Percentiles rank a stretch among this genome's conserved stretches.
Conservation (phyloP, 768 basidiomycete genomes). For the Pisolithus orientalis region DNA sequence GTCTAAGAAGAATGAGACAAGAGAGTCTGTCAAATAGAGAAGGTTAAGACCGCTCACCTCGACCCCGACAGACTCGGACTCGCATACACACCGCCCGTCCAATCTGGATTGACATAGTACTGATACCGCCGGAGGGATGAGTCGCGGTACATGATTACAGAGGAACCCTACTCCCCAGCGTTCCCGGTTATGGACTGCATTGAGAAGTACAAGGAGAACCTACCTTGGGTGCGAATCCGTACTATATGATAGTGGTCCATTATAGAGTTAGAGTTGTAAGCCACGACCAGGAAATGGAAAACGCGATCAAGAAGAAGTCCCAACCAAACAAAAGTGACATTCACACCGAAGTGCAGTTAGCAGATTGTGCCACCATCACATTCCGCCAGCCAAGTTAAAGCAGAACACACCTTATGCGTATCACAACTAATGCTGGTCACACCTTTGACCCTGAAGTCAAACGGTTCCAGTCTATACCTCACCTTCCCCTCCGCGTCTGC, state of each 20-base stretch:
- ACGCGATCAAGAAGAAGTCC: neutral
- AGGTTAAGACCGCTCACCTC: conserved; percentile 45
- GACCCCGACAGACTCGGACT: conserved; percentile 89
- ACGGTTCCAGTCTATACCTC: conserved; percentile 53
- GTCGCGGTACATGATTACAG: conserved; percentile 91
- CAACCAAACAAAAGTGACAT: no score
- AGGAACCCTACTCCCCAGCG: conserved; percentile 55
- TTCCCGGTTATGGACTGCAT: neutral
- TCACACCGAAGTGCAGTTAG: neutral
- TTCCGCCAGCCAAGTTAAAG: neutral
- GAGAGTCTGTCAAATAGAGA: neutral
- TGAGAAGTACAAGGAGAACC: conserved; percentile 1
- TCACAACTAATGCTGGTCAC: conserved; percentile 96
- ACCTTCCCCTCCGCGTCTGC: conserved; percentile 30
- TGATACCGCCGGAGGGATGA: conserved; percentile 72
- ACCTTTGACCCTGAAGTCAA: conserved; percentile 87
- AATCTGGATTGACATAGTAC: conserved; percentile 79
- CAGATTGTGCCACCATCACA: neutral
- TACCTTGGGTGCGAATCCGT: conserved; percentile 92
- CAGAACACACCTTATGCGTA: conserved; percentile 71
- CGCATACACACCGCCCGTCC: conserved; percentile 87
- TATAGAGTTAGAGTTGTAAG: no score
- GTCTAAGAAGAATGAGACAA: conserved; percentile 35
- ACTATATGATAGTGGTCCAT: conserved; percentile 36
- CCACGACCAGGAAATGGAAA: neutral